Conservation (phyloP, 164 flowering plant species). For the Nymphaea thermarum region DNA sequence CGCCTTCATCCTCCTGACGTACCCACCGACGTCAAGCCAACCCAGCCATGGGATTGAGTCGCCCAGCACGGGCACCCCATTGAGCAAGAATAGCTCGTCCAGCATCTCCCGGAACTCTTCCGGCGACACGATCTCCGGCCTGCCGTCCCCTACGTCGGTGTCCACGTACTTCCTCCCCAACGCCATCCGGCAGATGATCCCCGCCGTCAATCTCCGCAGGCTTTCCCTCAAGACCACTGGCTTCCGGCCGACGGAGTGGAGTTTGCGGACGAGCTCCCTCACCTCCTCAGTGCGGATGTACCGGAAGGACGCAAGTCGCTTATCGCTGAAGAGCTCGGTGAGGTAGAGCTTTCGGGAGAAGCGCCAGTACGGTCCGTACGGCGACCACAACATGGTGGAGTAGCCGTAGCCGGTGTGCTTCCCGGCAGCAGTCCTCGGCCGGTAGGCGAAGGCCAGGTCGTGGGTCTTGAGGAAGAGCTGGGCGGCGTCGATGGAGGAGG, state of each 20-base stretch:
- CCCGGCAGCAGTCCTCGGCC: constrained; percentile 33
- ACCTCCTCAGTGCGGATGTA: constrained; percentile 33
- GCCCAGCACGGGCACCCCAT: constrained; percentile 41
- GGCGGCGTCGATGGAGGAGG: constrained; percentile 37
- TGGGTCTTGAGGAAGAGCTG: constrained; percentile 30
- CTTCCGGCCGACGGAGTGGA: constrained; percentile 8
- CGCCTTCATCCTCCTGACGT: constrained; percentile 45
- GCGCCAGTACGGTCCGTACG: constrained; percentile 48
- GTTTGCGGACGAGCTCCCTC: constrained; percentile 9
- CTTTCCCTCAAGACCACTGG: constrained; percentile 24
- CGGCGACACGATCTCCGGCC: constrained; percentile 1
- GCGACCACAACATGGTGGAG: constrained; percentile 42
- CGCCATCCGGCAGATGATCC: constrained; percentile 50
- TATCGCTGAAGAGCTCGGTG: constrained; percentile 31
- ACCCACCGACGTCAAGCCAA: constrained; percentile 45
- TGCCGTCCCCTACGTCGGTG: not conserved
- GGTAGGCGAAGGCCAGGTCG: constrained; percentile 32
- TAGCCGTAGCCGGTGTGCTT: constrained; percentile 42
- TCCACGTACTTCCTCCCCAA: constrained; percentile 36
- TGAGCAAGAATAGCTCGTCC: constrained; percentile 35
- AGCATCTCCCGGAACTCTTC: constrained; percentile 40
- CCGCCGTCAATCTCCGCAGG: constrained; percentile 28
- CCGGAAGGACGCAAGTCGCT: constrained; percentile 27
- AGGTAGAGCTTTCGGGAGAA: constrained; percentile 39
- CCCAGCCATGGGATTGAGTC: constrained; percentile 49